A percentile compares a stretch with the other conserved stretches of the same genome.
These are phyloP conservation scores for Remersonia thermophila DNA, from an alignment of 2,329 filamentous ascomycete genomes.

Conservation along the genomic window DNA sequence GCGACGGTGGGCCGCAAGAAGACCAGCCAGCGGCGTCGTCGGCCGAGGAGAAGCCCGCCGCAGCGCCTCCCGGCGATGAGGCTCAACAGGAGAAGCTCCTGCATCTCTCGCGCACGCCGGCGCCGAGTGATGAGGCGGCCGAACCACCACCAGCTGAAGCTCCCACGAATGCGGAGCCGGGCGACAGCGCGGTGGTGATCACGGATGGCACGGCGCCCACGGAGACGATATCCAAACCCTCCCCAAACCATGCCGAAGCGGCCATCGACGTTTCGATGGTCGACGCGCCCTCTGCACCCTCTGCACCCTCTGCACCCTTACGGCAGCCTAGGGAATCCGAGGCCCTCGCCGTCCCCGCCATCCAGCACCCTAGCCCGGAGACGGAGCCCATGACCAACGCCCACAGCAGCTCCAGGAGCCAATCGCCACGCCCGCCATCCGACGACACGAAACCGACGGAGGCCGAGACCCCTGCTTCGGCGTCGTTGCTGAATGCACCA, in stretches of 20 bases:
- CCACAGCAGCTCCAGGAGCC: slow-evolving; percentile 32
- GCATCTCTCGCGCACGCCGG: too few relatives aligned
- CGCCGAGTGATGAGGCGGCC: too few relatives aligned
- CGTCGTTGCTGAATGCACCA: slow-evolving; percentile 24
- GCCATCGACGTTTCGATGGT: slow-evolving; percentile 17
- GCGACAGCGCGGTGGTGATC: too few relatives aligned
- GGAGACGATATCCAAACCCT: too few relatives aligned
- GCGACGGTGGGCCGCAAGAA: slow-evolving; percentile 1
- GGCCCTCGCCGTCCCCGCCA: slow-evolving; percentile 7
- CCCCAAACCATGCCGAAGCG: neutral
- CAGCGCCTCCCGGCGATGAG: too few relatives aligned
- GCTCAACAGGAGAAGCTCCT: too few relatives aligned
- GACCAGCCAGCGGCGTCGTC: neutral
- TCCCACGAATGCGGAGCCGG: too few relatives aligned
- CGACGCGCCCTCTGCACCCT: slow-evolving; percentile 10
- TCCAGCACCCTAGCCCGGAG: slow-evolving; percentile 28
- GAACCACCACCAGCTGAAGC: too few relatives aligned
- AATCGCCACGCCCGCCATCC: slow-evolving; percentile 33
- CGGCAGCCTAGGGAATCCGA: too few relatives aligned
- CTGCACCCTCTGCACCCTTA: too few relatives aligned
- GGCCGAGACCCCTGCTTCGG: slow-evolving; percentile 29
- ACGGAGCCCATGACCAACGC: slow-evolving; percentile 32
- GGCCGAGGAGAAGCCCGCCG: too few relatives aligned
- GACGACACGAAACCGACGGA: slow-evolving; percentile 43
- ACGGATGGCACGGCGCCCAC: too few relatives aligned